These are phyloP conservation scores for Mortierella sp. DNA, from an alignment of 371 early-diverging fungal genomes.

Conservation along the genomic window DNA sequence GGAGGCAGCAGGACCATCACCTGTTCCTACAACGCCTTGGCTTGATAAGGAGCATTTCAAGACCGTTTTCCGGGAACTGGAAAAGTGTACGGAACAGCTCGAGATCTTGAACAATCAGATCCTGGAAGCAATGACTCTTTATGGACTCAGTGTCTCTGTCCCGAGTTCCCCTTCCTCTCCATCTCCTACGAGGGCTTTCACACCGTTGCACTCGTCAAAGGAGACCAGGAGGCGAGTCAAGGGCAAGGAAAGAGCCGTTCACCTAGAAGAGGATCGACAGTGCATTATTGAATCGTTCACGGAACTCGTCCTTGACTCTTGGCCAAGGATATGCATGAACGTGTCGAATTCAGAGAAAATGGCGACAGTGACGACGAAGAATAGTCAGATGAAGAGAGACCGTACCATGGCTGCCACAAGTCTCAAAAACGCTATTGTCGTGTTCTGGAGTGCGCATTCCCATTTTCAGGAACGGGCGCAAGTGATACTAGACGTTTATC, in stretches of 20 bases:
- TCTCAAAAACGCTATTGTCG: no score
- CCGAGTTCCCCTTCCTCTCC: neutral
- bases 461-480: no score
- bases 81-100: conserved; percentile 19
- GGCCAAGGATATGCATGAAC: no score
- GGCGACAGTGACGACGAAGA: no score
- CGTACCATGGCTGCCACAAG: no score
- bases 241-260: neutral
- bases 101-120: conserved; percentile 29
- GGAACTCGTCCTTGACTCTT: no score
- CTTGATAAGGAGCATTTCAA: conserved; percentile 23
- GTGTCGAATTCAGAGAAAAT: no score
- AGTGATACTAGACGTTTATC: no score
- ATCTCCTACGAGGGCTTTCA: no score
- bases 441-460: no score
- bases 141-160: neutral
- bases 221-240: neutral
- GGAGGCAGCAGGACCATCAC: conserved; percentile 6
- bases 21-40: neutral
- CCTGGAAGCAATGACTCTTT: conserved; percentile 22
- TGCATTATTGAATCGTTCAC: no score
- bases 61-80: conserved; percentile 12
- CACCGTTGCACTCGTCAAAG: neutral
- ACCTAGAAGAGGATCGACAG: conserved; percentile 15
- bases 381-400: no score